A percentile compares a stretch with the other conserved stretches of the same genome.
Evolutionary conservation across 2,329 filamentous ascomycete genomes (phyloP).

Genomic region (Ceratocystis variospora): DNA sequence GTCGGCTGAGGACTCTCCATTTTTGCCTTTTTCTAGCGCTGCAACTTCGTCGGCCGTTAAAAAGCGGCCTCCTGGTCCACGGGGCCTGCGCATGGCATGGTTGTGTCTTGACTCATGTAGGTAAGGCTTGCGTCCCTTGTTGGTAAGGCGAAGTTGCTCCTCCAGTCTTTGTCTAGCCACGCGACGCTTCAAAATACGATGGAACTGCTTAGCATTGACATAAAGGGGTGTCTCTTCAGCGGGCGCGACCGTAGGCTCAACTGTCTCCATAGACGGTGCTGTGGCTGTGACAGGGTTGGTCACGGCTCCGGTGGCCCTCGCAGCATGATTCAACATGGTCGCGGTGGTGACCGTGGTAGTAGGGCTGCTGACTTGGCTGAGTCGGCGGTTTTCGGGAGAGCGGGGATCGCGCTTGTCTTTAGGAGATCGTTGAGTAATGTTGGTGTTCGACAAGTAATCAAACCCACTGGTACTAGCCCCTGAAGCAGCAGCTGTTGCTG

Average conservation of each 20-base stretch:
- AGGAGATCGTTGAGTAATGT: conserved; percentile 28
- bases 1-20: conserved; percentile 23
- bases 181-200: conserved; percentile 85
- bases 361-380: conserved; percentile 67
- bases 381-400: conserved; percentile 53
- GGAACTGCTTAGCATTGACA: conserved; percentile 97
- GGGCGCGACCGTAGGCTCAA: conserved; percentile 44
- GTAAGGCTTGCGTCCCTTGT: conserved; percentile 92
- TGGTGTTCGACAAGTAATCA: conserved; percentile 58
- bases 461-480: conserved; percentile 47
- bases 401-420: conserved; percentile 59
- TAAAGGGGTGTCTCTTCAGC: conserved; percentile 90
- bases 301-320: conserved; percentile 45
- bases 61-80: conserved; percentile 89
- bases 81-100: conserved; percentile 89
- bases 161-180: conserved; percentile 89
- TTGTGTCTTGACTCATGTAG: conserved; percentile 96
- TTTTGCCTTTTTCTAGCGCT: conserved; percentile 29
- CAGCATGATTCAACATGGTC: conserved; percentile 59
- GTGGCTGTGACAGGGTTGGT: conserved; percentile 63
- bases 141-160: conserved; percentile 79
- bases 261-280: conserved; percentile 63
- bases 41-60: conserved; percentile 92
- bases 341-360: conserved; percentile 61
- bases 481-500: conserved; percentile 76